phyloP scores from a whole-genome alignment of 345 rosid species.

The Syzygium oleosum region DNA sequence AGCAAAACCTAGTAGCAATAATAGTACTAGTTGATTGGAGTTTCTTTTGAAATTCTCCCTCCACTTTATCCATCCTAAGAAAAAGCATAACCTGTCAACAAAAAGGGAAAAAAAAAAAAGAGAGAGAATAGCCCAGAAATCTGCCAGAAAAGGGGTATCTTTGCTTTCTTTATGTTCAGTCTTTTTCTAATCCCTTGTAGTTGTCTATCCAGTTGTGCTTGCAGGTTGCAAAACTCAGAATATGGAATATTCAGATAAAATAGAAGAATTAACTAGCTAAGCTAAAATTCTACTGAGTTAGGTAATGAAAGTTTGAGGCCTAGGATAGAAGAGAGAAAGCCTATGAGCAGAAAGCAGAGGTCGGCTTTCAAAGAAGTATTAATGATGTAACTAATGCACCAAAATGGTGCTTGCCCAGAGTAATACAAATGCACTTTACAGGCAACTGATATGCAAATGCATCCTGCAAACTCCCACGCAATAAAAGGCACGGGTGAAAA shows the following conservation, averaged over 20 bases:
- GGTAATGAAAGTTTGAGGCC: background rate
- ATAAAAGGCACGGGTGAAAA: background rate
- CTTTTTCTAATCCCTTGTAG: conserved; percentile 9
- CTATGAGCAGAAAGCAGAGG: background rate
- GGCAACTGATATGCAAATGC: background rate
- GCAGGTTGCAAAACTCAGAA: background rate
- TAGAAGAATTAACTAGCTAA: background rate
- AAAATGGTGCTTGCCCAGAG: background rate
- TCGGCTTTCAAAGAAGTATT: background rate
- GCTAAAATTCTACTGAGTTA: background rate
- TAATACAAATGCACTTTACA: background rate
- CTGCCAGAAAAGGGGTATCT: conserved; percentile 5
- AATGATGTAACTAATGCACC: background rate
- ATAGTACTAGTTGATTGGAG: conserved; percentile 5
- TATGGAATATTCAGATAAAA: background rate
- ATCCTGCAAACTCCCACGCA: background rate
- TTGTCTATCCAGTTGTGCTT: background rate
- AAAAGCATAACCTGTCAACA: background rate
- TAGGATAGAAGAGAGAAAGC: background rate
- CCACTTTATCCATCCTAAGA: background rate
- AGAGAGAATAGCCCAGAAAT: background rate
- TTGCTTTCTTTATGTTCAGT: conserved; percentile 11
- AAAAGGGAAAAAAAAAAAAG: background rate
- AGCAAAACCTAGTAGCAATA: background rate
- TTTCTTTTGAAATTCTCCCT: conserved; percentile 9